Base-by-base conservation (phyloP, 176 grass and related monocot species). In the Rhynchospora pubera region DNA sequence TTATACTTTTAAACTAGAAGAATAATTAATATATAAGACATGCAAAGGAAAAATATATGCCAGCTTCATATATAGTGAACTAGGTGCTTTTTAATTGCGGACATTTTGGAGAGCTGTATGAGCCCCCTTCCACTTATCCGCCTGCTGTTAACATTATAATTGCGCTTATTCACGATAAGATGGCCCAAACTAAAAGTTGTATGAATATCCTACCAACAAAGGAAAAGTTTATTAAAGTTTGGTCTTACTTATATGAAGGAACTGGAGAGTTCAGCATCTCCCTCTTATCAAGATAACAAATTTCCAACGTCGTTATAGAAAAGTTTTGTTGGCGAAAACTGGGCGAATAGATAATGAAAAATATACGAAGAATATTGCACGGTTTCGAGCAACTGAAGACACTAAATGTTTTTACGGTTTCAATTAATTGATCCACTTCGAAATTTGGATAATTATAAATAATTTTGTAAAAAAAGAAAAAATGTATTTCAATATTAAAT, bases 91-190 rank as follows among this genome's bases (percentile, higher is more conserved):
- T 70, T 10, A 70, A 16, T 47, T 70, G 66, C 8, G 16, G 21
- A 70, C 47, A 19, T 13, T 26, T 74, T 11, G 69, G 44, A 74
- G 69, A 74, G 2, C 8, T 23, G 19, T 51, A 74, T 51, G 69
- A 74, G 19, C 16, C 12, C 18, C 39, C 0, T 13, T 24, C 28
- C 57, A 79, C 51, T 60, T 79, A 79, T 58, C 77, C 77, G 77
- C 77, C 77, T 79, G 77, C 77, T 79, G 77, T 79, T 79, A 60
- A 79, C 77, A 79, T 61, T 79, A 79, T 79, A 79, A 79, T 79
- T 79, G 19, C 77, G 53, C 18, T 60, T 79, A 58, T 60, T 79
- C 28, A 79, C 61, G 55, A 79, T 79, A 79, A 79, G 77, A 79
- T 79, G 77, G 77, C 77, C 77, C 77, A 79, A 79, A 60, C 53